These are phyloP conservation scores for Claviceps citrina DNA, from an alignment of 2,329 filamentous ascomycete genomes.

Conservation along the genomic window DNA sequence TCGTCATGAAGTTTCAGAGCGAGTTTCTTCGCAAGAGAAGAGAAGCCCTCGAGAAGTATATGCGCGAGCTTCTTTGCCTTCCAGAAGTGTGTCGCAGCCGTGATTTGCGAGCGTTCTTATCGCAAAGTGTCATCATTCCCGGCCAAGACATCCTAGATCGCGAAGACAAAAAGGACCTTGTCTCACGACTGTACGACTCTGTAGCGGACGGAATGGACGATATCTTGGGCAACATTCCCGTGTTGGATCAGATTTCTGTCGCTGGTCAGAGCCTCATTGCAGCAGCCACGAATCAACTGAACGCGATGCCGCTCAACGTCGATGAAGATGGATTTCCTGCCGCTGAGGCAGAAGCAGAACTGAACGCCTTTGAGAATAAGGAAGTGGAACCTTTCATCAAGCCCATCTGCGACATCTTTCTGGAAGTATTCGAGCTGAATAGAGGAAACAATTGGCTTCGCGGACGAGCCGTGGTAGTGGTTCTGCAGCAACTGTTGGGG, in stretches of 20 bases:
- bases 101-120: conserved; percentile 83
- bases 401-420: conserved; percentile 92
- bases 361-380: conserved; percentile 81
- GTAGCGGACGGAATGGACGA: conserved; percentile 98
- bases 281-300: conserved; percentile 52
- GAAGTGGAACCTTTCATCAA: conserved; percentile 93
- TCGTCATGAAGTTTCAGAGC: conserved; percentile 92
- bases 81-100: conserved; percentile 90
- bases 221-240: conserved; percentile 87
- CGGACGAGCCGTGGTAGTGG: conserved; percentile 86
- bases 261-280: conserved; percentile 84
- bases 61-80: conserved; percentile 65
- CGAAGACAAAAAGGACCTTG: conserved; percentile 68
- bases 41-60: conserved; percentile 68
- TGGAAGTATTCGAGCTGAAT: conserved; percentile 90
- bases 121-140: conserved; percentile 63
- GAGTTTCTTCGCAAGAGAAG: conserved; percentile 89
- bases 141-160: conserved; percentile 40
- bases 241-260: conserved; percentile 82
- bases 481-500: conserved; percentile 86
- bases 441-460: conserved; percentile 94
- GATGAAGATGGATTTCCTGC: conserved; percentile 36
- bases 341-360: conserved; percentile 79
- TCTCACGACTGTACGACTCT: conserved; percentile 87
- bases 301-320: conserved; percentile 35